Evolutionary conservation across 345 rosid genomes (phyloP).

Genomic region (Citrus mangshanensis): DNA sequence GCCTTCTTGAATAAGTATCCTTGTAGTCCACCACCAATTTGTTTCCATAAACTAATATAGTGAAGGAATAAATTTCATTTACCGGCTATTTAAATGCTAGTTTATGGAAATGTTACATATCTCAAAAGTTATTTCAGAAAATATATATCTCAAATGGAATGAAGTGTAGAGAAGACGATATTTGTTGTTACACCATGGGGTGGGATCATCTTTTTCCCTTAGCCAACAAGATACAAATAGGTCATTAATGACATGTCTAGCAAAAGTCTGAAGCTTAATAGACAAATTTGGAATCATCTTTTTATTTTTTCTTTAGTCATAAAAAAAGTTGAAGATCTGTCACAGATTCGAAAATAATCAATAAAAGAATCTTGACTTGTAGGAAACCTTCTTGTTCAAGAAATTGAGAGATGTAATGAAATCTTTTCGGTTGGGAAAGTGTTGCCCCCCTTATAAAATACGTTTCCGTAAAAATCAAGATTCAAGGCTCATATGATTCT

Average conservation of each 20-base stretch:
- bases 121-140: too few species aligned
- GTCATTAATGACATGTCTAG: neutral
- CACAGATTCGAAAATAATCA: too few species aligned
- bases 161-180: too few species aligned
- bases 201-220: neutral
- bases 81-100: neutral
- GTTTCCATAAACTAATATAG: constrained; percentile 6
- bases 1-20: constrained; percentile 19
- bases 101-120: too few species aligned
- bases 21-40: neutral
- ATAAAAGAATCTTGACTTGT: constrained; percentile 1
- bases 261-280: neutral
- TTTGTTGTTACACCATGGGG: neutral
- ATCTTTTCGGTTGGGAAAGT: neutral
- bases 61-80: neutral
- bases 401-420: neutral
- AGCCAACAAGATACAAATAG: neutral
- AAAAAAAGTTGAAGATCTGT: neutral
- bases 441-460: neutral
- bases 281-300: neutral
- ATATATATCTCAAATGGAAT: too few species aligned
- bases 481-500: neutral
- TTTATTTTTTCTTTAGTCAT: neutral
- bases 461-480: constrained; percentile 7
- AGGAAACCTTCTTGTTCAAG: constrained; percentile 17